A percentile compares a stretch with the other conserved stretches of the same genome.
Evolutionary conservation across 2,329 filamentous ascomycete species (phyloP).

Genomic region (Calonectria naviculata): DNA sequence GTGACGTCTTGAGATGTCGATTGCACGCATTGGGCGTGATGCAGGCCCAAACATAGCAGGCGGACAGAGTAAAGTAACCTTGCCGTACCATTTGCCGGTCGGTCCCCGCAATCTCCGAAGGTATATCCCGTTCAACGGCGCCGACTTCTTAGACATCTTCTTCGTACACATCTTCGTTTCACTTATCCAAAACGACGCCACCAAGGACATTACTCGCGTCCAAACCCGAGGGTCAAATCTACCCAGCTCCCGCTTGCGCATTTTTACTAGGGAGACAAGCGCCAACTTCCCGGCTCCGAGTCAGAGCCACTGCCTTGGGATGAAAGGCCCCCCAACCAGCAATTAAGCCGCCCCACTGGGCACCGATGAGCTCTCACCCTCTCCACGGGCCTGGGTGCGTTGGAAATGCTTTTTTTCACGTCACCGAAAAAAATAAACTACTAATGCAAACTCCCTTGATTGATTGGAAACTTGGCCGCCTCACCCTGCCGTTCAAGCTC

Average conservation of each 20-base stretch:
- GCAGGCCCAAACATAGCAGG: not conserved
- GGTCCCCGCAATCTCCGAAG: constrained; percentile 2
- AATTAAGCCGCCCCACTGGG: not conserved
- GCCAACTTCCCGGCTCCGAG: constrained; percentile 14
- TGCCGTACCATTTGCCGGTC: not conserved
- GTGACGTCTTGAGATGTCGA: constrained; percentile 11
- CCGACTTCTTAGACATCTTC: too few relatives aligned
- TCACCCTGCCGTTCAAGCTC: not conserved
- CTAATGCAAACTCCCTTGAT: not conserved
- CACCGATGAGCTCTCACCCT: not conserved
- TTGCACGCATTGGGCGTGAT: constrained; percentile 6
- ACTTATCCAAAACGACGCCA: not conserved
- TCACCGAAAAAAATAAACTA: not conserved
- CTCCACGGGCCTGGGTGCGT: constrained; percentile 22
- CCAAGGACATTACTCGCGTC: not conserved
- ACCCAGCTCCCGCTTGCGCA: not conserved
- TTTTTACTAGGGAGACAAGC: not conserved
- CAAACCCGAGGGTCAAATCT: not conserved
- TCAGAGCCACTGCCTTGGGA: constrained; percentile 2
- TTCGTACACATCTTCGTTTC: not conserved
- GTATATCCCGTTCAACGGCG: not conserved
- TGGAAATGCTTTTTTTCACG: constrained; percentile 10
- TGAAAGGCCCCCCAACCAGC: constrained; percentile 1
- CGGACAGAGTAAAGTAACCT: not conserved
- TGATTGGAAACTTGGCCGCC: not conserved